phyloP scores from a whole-genome alignment of 2,329 filamentous ascomycete species.

The Lasiodiplodia theobromae region DNA sequence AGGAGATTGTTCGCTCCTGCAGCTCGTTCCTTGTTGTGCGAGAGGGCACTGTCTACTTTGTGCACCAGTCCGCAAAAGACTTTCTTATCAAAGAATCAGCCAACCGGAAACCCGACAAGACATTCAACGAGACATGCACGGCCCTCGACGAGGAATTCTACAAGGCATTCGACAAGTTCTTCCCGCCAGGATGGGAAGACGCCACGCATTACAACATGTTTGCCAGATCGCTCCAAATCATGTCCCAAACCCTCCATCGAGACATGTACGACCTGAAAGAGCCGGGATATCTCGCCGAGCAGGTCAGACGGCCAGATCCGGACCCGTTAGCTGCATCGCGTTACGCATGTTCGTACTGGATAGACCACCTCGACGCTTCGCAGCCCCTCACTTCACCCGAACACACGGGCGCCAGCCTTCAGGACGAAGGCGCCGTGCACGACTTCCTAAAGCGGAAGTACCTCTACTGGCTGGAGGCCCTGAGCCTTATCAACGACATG shows the following conservation, averaged over 20 bases:
- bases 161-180: constrained; percentile 23
- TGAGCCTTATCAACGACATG: constrained; percentile 34
- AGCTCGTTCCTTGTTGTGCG: constrained; percentile 51
- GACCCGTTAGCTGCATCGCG: constrained; percentile 38
- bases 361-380: constrained; percentile 42
- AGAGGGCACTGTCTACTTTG: constrained; percentile 42
- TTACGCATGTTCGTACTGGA: constrained; percentile 45
- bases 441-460: constrained; percentile 29
- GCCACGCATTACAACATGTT: constrained; percentile 38
- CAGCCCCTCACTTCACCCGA: constrained; percentile 16
- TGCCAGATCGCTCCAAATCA: constrained; percentile 42
- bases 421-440: constrained; percentile 29
- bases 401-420: background rate
- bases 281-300: constrained; percentile 33
- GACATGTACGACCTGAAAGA: constrained; percentile 38
- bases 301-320: constrained; percentile 35
- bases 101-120: constrained; percentile 4
- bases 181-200: constrained; percentile 36
- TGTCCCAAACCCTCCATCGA: constrained; percentile 35
- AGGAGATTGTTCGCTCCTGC: constrained; percentile 44
- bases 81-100: constrained; percentile 38
- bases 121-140: background rate
- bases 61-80: constrained; percentile 56
- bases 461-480: constrained; percentile 34
- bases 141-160: constrained; percentile 34